Conservation (phyloP, 345 rosid genomes). For the Odontarrhena argentea region DNA sequence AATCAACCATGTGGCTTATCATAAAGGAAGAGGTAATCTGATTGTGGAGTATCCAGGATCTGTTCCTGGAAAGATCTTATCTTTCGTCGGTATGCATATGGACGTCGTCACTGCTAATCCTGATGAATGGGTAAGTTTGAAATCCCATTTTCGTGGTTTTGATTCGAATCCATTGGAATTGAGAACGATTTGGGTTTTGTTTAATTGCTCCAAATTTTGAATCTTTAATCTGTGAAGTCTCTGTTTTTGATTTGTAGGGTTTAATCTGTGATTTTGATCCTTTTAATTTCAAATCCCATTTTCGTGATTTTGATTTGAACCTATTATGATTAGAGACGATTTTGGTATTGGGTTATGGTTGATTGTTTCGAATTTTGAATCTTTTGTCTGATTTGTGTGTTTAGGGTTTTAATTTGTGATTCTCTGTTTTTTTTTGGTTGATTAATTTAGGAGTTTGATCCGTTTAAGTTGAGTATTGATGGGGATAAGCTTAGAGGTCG, state of each 20-base stretch:
- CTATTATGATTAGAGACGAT: constrained; percentile 1
- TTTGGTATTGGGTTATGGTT: constrained; percentile 1
- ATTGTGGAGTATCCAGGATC: constrained; percentile 98
- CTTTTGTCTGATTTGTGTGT: not conserved
- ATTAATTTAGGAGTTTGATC: constrained; percentile 80
- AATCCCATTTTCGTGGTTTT: constrained; percentile 10
- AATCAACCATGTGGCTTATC: constrained; percentile 70
- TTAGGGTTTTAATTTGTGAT: too few relatives aligned
- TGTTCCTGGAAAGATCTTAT: constrained; percentile 76
- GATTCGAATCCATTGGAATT: constrained; percentile 10
- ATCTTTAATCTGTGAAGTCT: not conserved
- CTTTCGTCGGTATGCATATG: constrained; percentile 99
- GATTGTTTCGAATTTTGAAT: constrained; percentile 2
- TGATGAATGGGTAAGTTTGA: constrained; percentile 66
- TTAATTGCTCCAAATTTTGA: constrained; percentile 7
- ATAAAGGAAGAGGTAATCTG: constrained; percentile 80
- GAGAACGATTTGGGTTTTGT: not conserved
- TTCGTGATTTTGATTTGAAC: constrained; percentile 1
- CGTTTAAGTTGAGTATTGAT: constrained; percentile 78
- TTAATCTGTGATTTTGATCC: too few relatives aligned
- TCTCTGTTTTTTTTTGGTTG: constrained; percentile 1
- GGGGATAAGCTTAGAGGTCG: constrained; percentile 94
- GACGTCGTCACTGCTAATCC: constrained; percentile 99
- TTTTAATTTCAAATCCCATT: not conserved
- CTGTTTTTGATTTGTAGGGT: not conserved